Evolutionary conservation across 495 filamentous ascomycete species (phyloP).

Genomic region (Podospora pseudoanserina): DNA sequence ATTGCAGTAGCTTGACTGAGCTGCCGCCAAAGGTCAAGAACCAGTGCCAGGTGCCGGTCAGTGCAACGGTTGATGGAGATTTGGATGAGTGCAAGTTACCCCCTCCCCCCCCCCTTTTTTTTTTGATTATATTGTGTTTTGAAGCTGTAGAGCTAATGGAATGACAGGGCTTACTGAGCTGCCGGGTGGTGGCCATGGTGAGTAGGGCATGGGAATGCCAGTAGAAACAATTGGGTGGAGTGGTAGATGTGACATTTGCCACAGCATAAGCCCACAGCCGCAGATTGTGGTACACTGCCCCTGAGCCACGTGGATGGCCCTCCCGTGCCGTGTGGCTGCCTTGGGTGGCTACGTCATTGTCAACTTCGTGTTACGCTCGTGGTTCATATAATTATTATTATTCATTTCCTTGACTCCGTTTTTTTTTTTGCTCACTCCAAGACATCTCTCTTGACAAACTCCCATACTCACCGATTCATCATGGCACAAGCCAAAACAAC

Average conservation of each 20-base stretch:
- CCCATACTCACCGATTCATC: neutral
- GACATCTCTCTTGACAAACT: neutral
- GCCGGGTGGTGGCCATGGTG: neutral
- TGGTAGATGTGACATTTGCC: neutral
- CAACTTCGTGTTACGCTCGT: neutral
- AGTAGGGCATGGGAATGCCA: neutral
- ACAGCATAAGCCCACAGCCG: neutral
- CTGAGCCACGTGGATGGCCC: neutral
- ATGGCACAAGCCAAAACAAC: neutral
- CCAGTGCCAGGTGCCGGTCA: neutral
- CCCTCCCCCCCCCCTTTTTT: neutral
- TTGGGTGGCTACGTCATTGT: neutral
- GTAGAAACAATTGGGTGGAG: too few species aligned
- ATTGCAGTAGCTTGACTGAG: neutral
- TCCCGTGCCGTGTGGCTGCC: neutral
- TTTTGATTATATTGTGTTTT: neutral
- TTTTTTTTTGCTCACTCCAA: neutral
- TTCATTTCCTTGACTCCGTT: neutral
- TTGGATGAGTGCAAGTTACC: conserved; percentile 3
- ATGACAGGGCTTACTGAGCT: neutral
- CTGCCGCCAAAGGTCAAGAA: conserved; percentile 4
- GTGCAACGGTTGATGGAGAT: neutral
- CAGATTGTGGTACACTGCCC: neutral
- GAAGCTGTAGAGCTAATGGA: neutral
- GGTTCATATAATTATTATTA: neutral